These are phyloP conservation scores for Royoungia palumana DNA, from an alignment of 768 basidiomycete species.

Conservation along the genomic window DNA sequence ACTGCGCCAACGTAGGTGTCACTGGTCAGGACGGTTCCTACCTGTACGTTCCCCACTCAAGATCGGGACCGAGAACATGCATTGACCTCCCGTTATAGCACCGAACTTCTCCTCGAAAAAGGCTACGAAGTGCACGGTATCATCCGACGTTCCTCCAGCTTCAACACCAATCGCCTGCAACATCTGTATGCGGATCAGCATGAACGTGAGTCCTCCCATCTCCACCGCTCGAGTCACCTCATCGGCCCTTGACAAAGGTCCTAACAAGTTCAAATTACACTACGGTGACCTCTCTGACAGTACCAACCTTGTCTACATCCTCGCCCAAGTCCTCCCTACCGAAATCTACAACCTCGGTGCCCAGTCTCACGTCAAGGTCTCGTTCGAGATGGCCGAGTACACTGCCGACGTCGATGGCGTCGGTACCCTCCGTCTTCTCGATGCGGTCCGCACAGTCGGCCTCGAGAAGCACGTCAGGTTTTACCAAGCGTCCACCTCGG, in stretches of 20 bases:
- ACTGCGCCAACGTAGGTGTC: conserved; percentile 56
- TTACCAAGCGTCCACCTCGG: conserved; percentile 97
- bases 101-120: conserved; percentile 79
- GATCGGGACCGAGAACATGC: not conserved
- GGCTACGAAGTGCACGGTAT: conserved; percentile 94
- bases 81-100: conserved; percentile 40
- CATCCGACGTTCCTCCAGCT: conserved; percentile 95
- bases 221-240: not conserved
- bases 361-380: conserved; percentile 98
- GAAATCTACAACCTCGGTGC: conserved; percentile 99
- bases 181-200: conserved; percentile 93
- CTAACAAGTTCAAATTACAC: conserved; percentile 78
- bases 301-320: conserved; percentile 95
- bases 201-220: conserved; percentile 57
- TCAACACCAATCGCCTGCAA: conserved; percentile 94
- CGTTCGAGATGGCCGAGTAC: conserved; percentile 99
- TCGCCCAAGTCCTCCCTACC: conserved; percentile 90
- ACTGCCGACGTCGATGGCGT: conserved; percentile 96
- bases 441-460: conserved; percentile 94
- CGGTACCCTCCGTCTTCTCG: conserved; percentile 91
- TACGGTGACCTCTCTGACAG: conserved; percentile 94
- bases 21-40: conserved; percentile 98
- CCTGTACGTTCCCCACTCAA: conserved; percentile 52
- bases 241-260: conserved; percentile 40
- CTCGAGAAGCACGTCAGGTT: conserved; percentile 91